phyloP scores from a whole-genome alignment of 768 basidiomycete genomes.

The Tulasnella sp. region DNA sequence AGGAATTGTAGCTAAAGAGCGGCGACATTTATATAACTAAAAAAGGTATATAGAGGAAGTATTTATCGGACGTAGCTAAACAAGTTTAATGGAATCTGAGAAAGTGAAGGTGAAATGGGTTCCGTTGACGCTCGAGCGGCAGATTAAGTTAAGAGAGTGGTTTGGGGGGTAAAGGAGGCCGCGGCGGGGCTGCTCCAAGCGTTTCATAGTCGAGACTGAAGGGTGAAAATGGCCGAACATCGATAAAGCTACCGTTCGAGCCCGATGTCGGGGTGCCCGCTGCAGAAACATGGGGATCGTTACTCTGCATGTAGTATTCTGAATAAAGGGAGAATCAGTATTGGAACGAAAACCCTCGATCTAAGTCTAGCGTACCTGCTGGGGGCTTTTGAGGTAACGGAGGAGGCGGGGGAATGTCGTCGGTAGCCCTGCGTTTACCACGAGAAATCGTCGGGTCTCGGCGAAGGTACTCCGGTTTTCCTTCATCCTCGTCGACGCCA shows the following conservation, averaged over 20 bases:
- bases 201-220: neutral
- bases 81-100: neutral
- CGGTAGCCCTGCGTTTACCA: slow-evolving; percentile 5
- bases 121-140: neutral
- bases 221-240: slow-evolving; percentile 9
- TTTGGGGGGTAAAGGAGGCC: neutral
- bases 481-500: neutral
- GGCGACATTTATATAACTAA: neutral
- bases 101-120: neutral
- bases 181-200: neutral
- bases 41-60: neutral
- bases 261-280: neutral
- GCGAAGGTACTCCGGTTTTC: neutral
- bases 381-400: slow-evolving; percentile 7
- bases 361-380: neutral
- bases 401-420: neutral
- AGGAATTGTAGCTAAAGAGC: neutral
- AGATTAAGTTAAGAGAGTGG: neutral
- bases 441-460: slow-evolving; percentile 6
- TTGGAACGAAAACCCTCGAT: neutral
- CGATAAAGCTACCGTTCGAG: neutral
- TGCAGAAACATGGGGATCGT: neutral
- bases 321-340: neutral
- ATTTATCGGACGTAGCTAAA: neutral
- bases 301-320: slow-evolving; percentile 1